Percentiles rank a stretch among this genome's conserved stretches.
Evolutionary conservation across 352 stramenopile genomes (phyloP).

Genomic region (Phytophthora hybrid): DNA sequence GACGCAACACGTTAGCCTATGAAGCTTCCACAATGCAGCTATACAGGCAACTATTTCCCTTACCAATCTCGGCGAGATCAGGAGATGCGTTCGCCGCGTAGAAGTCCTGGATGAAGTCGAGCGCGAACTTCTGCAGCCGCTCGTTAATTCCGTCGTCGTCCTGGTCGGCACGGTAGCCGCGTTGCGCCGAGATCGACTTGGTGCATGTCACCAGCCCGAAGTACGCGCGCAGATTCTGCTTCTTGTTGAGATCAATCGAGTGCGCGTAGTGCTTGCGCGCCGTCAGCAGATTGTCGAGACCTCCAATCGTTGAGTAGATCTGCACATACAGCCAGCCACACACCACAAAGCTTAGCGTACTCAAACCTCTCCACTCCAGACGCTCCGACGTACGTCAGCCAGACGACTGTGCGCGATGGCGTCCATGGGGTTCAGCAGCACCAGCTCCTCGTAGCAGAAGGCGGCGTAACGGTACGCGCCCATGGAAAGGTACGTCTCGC

Average conservation of each 20-base stretch:
- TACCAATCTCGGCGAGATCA: slow-evolving; percentile 59
- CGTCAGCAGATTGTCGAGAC: slow-evolving; percentile 62
- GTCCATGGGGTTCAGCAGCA: slow-evolving; percentile 76
- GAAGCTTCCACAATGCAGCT: neutral
- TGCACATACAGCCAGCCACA: slow-evolving; percentile 10
- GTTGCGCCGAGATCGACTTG: slow-evolving; percentile 57
- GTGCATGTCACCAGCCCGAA: slow-evolving; percentile 64
- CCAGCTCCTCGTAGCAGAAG: slow-evolving; percentile 82
- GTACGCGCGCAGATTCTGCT: slow-evolving; percentile 61
- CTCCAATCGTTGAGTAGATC: slow-evolving; percentile 74
- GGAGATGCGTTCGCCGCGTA: slow-evolving; percentile 48
- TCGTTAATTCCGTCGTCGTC: slow-evolving; percentile 69
- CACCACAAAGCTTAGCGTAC: neutral
- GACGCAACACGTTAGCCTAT: slow-evolving; percentile 4
- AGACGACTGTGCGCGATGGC: slow-evolving; percentile 69
- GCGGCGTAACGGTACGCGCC: slow-evolving; percentile 65
- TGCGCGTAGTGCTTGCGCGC: slow-evolving; percentile 79
- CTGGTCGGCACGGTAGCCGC: slow-evolving; percentile 51
- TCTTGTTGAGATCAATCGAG: slow-evolving; percentile 74
- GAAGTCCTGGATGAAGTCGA: slow-evolving; percentile 49
- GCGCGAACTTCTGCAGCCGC: slow-evolving; percentile 61
- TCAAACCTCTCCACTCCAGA: neutral
- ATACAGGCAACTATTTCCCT: neutral
- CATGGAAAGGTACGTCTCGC: slow-evolving; percentile 62
- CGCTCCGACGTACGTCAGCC: slow-evolving; percentile 53